Evolutionary conservation across 441 rosid genomes (phyloP).

Genomic region (Adansonia rubrostipa): DNA sequence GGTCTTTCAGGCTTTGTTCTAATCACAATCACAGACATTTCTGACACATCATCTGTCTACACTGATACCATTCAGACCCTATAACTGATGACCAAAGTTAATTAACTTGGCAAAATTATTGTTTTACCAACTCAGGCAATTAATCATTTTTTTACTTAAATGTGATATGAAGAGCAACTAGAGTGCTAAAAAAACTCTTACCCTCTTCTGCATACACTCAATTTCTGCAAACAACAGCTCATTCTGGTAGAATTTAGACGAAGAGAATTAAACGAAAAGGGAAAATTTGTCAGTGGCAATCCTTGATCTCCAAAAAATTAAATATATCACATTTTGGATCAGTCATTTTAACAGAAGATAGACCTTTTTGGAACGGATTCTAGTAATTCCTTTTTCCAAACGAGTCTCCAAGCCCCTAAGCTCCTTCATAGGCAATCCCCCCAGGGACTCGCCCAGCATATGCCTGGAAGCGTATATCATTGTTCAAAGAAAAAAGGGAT

Average conservation of each 20-base stretch:
- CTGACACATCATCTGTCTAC: neutral
- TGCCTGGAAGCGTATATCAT: constrained; percentile 49
- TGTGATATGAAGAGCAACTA: neutral
- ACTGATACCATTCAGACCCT: neutral
- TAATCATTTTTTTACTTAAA: neutral
- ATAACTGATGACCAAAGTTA: neutral
- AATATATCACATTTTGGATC: neutral
- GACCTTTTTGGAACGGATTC: constrained; percentile 94
- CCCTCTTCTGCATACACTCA: constrained; percentile 81
- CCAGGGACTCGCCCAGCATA: constrained; percentile 79
- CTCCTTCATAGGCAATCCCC: constrained; percentile 52
- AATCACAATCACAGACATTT: neutral
- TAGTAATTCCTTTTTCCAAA: constrained; percentile 77
- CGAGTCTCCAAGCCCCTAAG: constrained; percentile 73
- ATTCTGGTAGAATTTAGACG: constrained; percentile 51
- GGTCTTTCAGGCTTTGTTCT: neutral
- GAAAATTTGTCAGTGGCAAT: constrained; percentile 17
- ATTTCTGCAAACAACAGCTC: constrained; percentile 71
- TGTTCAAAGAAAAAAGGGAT: neutral
- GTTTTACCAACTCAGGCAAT: neutral
- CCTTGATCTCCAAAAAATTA: neutral
- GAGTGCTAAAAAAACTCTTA: constrained; percentile 24
- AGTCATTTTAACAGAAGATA: neutral
- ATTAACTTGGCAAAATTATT: neutral
- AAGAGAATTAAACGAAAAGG: neutral